These are phyloP conservation scores for Nemania sp. DNA, from an alignment of 2,329 filamentous ascomycete species.

Conservation along the genomic window DNA sequence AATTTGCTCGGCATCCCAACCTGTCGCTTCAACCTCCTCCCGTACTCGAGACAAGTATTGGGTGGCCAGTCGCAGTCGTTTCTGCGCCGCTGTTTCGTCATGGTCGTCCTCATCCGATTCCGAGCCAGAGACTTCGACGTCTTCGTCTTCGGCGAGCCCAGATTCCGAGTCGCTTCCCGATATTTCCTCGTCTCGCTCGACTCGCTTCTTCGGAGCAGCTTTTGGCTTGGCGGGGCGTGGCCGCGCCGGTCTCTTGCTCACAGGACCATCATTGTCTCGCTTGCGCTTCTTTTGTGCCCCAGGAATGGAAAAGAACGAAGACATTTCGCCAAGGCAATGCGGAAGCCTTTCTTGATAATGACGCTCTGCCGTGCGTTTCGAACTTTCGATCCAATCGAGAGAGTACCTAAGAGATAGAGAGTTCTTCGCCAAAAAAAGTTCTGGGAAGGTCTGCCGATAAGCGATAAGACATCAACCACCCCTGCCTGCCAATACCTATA, in stretches of 20 bases:
- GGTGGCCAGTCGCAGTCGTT: constrained; percentile 87
- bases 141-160: constrained; percentile 68
- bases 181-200: constrained; percentile 67
- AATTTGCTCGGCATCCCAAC: constrained; percentile 94
- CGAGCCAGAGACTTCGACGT: constrained; percentile 59
- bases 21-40: constrained; percentile 79
- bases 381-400: constrained; percentile 7
- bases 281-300: constrained; percentile 93
- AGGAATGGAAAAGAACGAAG: constrained; percentile 94
- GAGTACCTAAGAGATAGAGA: too few relatives aligned
- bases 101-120: constrained; percentile 72
- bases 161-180: constrained; percentile 81
- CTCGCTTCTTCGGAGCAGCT: constrained; percentile 59
- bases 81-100: constrained; percentile 91
- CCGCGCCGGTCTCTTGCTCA: constrained; percentile 70
- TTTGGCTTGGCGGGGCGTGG: constrained; percentile 59
- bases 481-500: constrained; percentile 7
- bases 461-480: constrained; percentile 32
- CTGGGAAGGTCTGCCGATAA: constrained; percentile 39
- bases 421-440: constrained; percentile 41
- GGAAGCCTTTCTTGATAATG: constrained; percentile 43
- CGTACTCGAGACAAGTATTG: constrained; percentile 92
- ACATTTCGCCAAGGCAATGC: constrained; percentile 71
- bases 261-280: constrained; percentile 68
- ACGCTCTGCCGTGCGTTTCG: constrained; percentile 20